These are phyloP conservation scores for Sugiyamaella marilandica DNA, from an alignment of 805 yeast species.

Conservation along the genomic window DNA sequence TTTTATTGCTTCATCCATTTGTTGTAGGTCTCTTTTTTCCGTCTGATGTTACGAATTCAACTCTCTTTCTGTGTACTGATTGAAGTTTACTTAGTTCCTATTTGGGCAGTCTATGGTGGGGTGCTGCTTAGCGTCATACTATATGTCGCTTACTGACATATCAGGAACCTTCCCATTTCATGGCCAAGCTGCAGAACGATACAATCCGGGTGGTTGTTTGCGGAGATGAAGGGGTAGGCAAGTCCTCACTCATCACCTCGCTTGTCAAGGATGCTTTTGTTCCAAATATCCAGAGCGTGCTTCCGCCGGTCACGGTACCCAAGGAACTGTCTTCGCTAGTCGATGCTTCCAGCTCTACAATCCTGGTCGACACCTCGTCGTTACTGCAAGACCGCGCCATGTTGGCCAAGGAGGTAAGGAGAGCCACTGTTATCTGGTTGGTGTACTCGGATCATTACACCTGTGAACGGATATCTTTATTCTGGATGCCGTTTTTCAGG, in stretches of 20 bases:
- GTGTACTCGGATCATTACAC: constrained; percentile 93
- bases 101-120: background rate
- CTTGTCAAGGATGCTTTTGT: constrained; percentile 78
- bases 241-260: constrained; percentile 61
- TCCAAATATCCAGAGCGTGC: constrained; percentile 66
- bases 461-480: constrained; percentile 82
- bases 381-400: constrained; percentile 51
- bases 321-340: constrained; percentile 52
- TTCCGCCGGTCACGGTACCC: constrained; percentile 84
- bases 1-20: background rate
- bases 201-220: constrained; percentile 76
- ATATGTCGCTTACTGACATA: background rate
- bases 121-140: background rate
- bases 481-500: constrained; percentile 92
- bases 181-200: constrained; percentile 13
- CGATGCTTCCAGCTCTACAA: constrained; percentile 40
- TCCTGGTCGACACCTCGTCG: constrained; percentile 72
- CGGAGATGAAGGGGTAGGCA: constrained; percentile 71
- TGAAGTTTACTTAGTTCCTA: background rate
- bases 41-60: too few relatives aligned
- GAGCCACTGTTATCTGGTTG: constrained; percentile 90
- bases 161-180: background rate
- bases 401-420: constrained; percentile 68
- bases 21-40: too few relatives aligned
- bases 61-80: background rate